Base-by-base conservation (phyloP, 352 stramenopile species). In the Globisporangium nunn region DNA sequence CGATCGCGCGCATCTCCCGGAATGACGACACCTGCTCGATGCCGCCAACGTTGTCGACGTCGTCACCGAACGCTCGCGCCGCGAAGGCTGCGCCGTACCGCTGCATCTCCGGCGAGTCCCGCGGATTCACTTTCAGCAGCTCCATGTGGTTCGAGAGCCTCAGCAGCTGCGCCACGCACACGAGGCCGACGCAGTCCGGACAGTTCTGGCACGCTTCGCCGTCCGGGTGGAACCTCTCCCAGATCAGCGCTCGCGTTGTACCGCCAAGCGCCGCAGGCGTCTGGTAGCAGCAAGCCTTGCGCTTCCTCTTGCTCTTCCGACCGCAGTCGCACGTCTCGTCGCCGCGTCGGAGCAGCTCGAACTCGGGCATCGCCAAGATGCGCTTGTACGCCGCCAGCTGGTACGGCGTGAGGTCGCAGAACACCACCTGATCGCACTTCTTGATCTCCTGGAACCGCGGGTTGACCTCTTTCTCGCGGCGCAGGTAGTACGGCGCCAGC, bases 111-210 rank as follows among this genome's bases (percentile, higher is more conserved):
- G 61, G 59, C 7, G 71, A 40, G 31, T 88, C 80, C 28, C 58
- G 68, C 1, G 74, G 78, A 47, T 88, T 89, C 10, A 90, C 78
- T 56, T 89, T 88, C 10, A 92, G 64, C 43, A 92, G 53, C 57
- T 92, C 82, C 65, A 90, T 75, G 62, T 92, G 82, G 52, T 92
- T 92, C 15, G 76, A 85, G 11, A 92, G 58, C 52, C 90, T 92
- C 37, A 92, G 66, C 15, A 92, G 54, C 59, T 90, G 83, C 0
- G 79, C 77, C 10, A 92, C 75, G 58, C 80, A 90, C 1, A 77
- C 68, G 46, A 92, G 73, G 7, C 72, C 76, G 63, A 92, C 79
- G 39, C 82, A 92, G 48, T 88, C 81, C 7, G 82, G 82, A 57
- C 82, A 92, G 4, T 68, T 72, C 1, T 68, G 70, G 47, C 82